phyloP scores from a whole-genome alignment of 345 rosid genomes.

The Eucalyptus cloeziana region DNA sequence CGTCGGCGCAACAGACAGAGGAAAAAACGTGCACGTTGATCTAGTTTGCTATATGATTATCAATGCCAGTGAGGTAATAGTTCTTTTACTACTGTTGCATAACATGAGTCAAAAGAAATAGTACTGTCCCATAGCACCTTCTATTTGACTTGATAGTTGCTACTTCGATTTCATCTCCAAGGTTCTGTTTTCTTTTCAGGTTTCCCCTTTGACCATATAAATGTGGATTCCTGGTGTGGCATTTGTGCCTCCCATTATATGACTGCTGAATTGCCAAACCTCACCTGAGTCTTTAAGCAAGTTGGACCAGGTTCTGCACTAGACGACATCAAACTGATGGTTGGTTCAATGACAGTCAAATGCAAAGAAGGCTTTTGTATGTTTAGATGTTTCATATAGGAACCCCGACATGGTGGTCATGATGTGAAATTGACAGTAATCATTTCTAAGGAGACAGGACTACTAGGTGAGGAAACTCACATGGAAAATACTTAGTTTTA shows the following conservation, averaged over 20 bases:
- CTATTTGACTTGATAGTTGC: not conserved
- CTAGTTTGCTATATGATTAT: not conserved
- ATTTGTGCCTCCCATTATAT: not conserved
- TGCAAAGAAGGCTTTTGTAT: not conserved
- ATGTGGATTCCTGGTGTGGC: not conserved
- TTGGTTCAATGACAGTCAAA: not conserved
- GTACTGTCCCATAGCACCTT: not conserved
- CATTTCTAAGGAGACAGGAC: not conserved
- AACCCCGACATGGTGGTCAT: not conserved
- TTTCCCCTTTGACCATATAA: not conserved
- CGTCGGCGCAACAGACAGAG: constrained; percentile 10
- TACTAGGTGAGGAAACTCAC: not conserved
- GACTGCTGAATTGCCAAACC: not conserved
- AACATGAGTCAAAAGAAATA: not conserved
- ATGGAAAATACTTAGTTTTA: not conserved
- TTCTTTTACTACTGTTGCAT: not conserved
- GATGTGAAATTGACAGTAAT: not conserved
- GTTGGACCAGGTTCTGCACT: not conserved
- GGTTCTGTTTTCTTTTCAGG: not conserved
- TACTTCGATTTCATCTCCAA: not conserved
- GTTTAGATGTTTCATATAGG: not conserved
- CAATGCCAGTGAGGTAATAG: not conserved
- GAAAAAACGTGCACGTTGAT: constrained; percentile 19
- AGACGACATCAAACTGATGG: not conserved
- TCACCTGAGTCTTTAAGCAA: not conserved